Evolutionary conservation across 2,329 filamentous ascomycete genomes (phyloP), one percentile per base, ranked within the genome.

Genomic region (Aspergillus chevalieri): DNA sequence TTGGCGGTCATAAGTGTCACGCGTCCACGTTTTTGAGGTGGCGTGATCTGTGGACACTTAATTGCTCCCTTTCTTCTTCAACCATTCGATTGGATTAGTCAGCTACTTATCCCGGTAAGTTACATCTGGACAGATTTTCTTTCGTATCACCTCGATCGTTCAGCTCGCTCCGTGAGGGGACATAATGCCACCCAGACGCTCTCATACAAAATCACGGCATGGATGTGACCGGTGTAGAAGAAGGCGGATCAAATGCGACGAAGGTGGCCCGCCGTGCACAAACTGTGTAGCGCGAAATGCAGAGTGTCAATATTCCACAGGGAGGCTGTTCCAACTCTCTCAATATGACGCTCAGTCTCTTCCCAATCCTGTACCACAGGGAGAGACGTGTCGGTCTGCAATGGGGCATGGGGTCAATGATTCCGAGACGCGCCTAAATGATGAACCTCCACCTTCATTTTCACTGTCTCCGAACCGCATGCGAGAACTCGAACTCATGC

Each of bases 401-500:
- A 10, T 28, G 26, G 2, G 4, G 10, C 7, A 4, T 28, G 9
- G 26, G 9, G 3, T 9, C 2, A 9, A 28, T 10, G 7, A 28
- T 10, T 28, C 2, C 9, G 26, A 10, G 1, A 10, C 1, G 9
- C 8, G 26, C 8, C 9, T 10, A 4, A 9, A 10, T 10, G 9
- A 9, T 9, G 26, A 9, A 3, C 8, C 7, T 28, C 9, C 7
- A 28, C 26, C 26, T 28, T 10, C 26, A 8, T 9, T 10, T 28
- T 9, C 26, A 26, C 7, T 6, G 6, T 26, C 24, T 26, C 24
- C 24, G 24, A 59, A 57, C 0, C 58, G 65, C 24, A 54, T 65
- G 14, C 58, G 73, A 21, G 73, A 75, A 52, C 63, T 76, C 4
- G 69, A 73, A 47, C 55, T 76, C 44, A 72, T 76, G 68, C 71